Evolutionary conservation across 371 early-diverging fungal genomes (phyloP).

Genomic region (Syncephalastrum contaminatum): DNA sequence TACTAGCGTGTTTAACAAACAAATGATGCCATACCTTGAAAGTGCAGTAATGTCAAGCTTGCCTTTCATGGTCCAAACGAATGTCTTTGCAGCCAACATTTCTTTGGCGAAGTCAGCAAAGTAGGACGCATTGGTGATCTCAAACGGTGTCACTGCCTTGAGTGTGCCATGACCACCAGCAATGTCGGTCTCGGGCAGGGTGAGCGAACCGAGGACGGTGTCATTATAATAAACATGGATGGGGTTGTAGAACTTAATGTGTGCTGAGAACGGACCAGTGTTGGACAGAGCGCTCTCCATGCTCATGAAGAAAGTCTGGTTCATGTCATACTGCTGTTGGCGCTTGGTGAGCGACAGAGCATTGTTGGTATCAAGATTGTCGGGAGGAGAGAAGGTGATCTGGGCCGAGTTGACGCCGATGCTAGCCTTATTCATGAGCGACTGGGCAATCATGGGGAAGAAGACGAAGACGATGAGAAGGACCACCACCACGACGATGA

Average conservation of each 20-base stretch:
- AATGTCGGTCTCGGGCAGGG: constrained; percentile 37
- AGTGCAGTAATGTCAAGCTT: constrained; percentile 49
- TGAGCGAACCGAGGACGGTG: constrained; percentile 36
- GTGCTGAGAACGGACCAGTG: constrained; percentile 60
- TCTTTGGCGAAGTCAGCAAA: constrained; percentile 46
- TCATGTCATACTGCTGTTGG: constrained; percentile 19
- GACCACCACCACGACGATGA: constrained; percentile 42
- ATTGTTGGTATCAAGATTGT: constrained; percentile 7
- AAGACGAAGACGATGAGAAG: constrained; percentile 47
- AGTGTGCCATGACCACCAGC: constrained; percentile 44
- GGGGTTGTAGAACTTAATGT: constrained; percentile 48
- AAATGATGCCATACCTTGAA: constrained; percentile 25
- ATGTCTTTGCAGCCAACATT: constrained; percentile 44
- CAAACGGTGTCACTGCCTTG: constrained; percentile 30
- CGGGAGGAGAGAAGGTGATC: constrained; percentile 43
- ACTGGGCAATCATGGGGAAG: constrained; percentile 55
- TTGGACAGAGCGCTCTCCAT: constrained; percentile 45
- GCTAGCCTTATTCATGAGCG: constrained; percentile 43
- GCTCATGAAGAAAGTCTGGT: constrained; percentile 39
- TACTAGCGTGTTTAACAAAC: too few species aligned
- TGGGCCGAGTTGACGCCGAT: constrained; percentile 48
- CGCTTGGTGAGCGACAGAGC: constrained; percentile 12
- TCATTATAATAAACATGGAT: constrained; percentile 47
- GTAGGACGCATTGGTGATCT: constrained; percentile 32
- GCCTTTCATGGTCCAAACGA: constrained; percentile 51